Conservation (phyloP, 345 rosid genomes). For the Streptanthus diversifolius region DNA sequence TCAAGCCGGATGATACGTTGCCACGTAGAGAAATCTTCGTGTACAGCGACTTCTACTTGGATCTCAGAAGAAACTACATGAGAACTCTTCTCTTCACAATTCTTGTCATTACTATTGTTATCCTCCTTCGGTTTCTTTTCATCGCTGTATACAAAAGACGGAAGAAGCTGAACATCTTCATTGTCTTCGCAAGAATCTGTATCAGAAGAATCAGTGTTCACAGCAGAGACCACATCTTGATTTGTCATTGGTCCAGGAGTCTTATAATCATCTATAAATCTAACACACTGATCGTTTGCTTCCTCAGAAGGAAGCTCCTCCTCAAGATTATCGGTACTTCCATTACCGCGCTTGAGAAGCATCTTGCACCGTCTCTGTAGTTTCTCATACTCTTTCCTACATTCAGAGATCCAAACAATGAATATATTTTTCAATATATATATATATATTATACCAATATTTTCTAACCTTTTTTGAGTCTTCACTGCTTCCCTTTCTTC, state of each 20-base stretch:
- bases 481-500: slow-evolving; percentile 68
- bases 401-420: slow-evolving; percentile 23
- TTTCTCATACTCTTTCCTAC: slow-evolving; percentile 89
- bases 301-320: slow-evolving; percentile 55
- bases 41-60: slow-evolving; percentile 27
- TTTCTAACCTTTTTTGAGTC: slow-evolving; percentile 60
- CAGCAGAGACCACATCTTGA: slow-evolving; percentile 53
- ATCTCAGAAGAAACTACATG: slow-evolving; percentile 33
- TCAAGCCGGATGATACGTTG: slow-evolving; percentile 93
- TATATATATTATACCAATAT: not conserved
- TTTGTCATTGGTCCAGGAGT: slow-evolving; percentile 39
- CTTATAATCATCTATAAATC: slow-evolving; percentile 44
- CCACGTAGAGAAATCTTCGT: slow-evolving; percentile 83
- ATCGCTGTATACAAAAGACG: slow-evolving; percentile 49
- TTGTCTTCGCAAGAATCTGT: slow-evolving; percentile 76
- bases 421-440: not conserved
- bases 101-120: slow-evolving; percentile 4
- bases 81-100: slow-evolving; percentile 35
- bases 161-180: slow-evolving; percentile 54
- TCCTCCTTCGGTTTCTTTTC: slow-evolving; percentile 42
- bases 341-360: slow-evolving; percentile 46
- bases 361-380: slow-evolving; percentile 63
- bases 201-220: slow-evolving; percentile 76
- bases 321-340: slow-evolving; percentile 48
- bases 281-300: slow-evolving; percentile 44